These are phyloP conservation scores for Alternaria consortialis DNA, from an alignment of 2,329 filamentous ascomycete species.

Conservation along the genomic window DNA sequence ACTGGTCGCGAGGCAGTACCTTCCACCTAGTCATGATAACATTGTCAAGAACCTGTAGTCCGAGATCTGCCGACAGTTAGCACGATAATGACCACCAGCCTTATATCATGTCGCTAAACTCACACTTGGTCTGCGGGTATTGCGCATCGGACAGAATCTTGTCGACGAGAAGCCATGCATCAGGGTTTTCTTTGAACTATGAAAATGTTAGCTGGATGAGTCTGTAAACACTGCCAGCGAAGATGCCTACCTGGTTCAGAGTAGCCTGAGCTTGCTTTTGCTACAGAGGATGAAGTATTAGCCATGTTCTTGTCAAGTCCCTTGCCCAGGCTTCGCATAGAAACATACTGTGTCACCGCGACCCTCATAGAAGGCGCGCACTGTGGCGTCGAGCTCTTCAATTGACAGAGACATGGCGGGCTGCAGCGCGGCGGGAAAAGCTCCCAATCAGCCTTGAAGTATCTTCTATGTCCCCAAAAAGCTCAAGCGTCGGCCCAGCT, in stretches of 20 bases:
- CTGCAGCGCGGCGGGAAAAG: slow-evolving; percentile 43
- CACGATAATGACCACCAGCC: slow-evolving; percentile 19
- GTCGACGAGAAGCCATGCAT: slow-evolving; percentile 97
- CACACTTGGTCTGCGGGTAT: slow-evolving; percentile 97
- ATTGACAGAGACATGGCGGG: slow-evolving; percentile 74
- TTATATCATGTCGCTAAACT: slow-evolving; percentile 44
- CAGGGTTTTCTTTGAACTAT: slow-evolving; percentile 98
- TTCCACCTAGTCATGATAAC: slow-evolving; percentile 99
- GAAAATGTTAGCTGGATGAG: slow-evolving; percentile 28
- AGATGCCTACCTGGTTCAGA: slow-evolving; percentile 80
- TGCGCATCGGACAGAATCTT: slow-evolving; percentile 93
- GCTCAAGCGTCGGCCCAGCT: slow-evolving; percentile 22
- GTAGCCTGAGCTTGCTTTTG: slow-evolving; percentile 96
- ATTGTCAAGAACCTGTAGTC: slow-evolving; percentile 95
- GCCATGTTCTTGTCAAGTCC: slow-evolving; percentile 43
- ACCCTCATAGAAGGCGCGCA: slow-evolving; percentile 97
- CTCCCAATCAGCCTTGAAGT: slow-evolving; percentile 42
- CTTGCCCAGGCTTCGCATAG: slow-evolving; percentile 1
- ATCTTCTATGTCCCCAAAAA: slow-evolving; percentile 32
- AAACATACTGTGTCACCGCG: slow-evolving; percentile 85
- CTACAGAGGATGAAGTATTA: slow-evolving; percentile 61
- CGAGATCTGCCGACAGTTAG: slow-evolving; percentile 72
- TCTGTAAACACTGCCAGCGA: slow-evolving; percentile 12
- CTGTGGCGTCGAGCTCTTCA: slow-evolving; percentile 93
- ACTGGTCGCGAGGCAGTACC: slow-evolving; percentile 93